Percentiles rank a stretch among this genome's conserved stretches.
Evolutionary conservation across 2,329 filamentous ascomycete genomes (phyloP).

Genomic region (Zymoseptoria passerinii): DNA sequence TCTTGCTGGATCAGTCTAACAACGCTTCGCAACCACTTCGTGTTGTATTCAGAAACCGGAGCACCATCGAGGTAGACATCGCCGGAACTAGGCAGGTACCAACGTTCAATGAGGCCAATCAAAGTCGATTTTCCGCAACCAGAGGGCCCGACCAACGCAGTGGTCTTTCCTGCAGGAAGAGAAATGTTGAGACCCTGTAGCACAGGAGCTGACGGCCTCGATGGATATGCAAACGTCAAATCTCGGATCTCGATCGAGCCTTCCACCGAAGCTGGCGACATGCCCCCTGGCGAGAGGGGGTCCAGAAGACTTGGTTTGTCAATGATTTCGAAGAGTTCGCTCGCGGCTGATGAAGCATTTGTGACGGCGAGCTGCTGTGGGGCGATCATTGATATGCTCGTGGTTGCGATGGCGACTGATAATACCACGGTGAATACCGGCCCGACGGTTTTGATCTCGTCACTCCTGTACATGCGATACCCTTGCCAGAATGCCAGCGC

Average conservation of each 20-base stretch:
- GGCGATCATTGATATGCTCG: constrained; percentile 32
- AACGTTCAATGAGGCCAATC: constrained; percentile 29
- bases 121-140: constrained; percentile 35
- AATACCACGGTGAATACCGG: neutral
- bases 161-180: constrained; percentile 36
- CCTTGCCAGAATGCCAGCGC: constrained; percentile 39
- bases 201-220: constrained; percentile 31
- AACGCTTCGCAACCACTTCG: constrained; percentile 27
- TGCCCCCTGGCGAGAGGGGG: constrained; percentile 25
- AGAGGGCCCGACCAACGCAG: constrained; percentile 37
- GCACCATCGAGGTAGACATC: constrained; percentile 28
- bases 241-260: constrained; percentile 53
- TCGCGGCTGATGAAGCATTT: constrained; percentile 35
- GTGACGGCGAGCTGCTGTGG: constrained; percentile 37
- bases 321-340: constrained; percentile 36
- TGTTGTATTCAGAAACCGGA: constrained; percentile 24
- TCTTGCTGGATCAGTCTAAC: constrained; percentile 32
- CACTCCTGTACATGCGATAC: constrained; percentile 29
- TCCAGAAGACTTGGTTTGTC: constrained; percentile 35
- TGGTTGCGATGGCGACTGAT: constrained; percentile 31
- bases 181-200: constrained; percentile 29
- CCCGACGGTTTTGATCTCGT: constrained; percentile 27
- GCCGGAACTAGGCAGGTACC: constrained; percentile 26
- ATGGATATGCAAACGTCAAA: constrained; percentile 65
- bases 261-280: constrained; percentile 14